Evolutionary conservation across 2,329 filamentous ascomycete genomes (phyloP), one percentile per base, ranked within the genome.

Genomic region (Hymenoscyphus fraxineus): DNA sequence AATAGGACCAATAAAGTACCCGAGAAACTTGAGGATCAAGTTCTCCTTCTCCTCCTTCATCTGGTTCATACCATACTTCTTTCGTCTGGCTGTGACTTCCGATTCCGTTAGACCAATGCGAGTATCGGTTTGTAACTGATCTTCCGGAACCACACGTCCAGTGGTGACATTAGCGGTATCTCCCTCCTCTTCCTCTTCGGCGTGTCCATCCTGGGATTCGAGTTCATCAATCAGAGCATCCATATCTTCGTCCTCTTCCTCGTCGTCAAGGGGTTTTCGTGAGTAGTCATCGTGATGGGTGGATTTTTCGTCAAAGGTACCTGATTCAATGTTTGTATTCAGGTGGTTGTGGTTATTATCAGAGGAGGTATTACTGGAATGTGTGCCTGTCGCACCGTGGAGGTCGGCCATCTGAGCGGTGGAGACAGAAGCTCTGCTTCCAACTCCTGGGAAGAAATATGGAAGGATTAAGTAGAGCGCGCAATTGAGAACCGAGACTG

Each of bases 41-140:
- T 93, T 96, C 79, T 93, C 89, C 80, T 92, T 93, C 81, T 94
- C 90, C 80, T 96, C 91, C 79, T 91, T 93, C 90, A 96, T 92
- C 77, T 92, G 88, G 77, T 97, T 96, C 75, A 91, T 82, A 77
- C 92, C 92, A 76, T 88, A 91, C 77, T 90, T 91, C 80, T 85
- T 88, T 65, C 88, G 84, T 60, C 81, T 80, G 60, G 80, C 74
- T 39, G 79, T 67, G 60, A 93, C 91, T 79, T 96, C 89, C 56
- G 81, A 77, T 65, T 90, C 85, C 15, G 86, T 92, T 9, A 96
- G 83, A 83, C 92, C 91, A 22, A 83, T 79, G 58, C 85, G 83
- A 64, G 86, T 88, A 74, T 93, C 87, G 19, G 92, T 96, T 78
- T 91, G 85, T 55, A 96, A 84, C 77, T 92, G 82, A 68, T 92